Evolutionary conservation across 176 grass and related monocot species (phyloP).

Genomic region (Typha latifolia): DNA sequence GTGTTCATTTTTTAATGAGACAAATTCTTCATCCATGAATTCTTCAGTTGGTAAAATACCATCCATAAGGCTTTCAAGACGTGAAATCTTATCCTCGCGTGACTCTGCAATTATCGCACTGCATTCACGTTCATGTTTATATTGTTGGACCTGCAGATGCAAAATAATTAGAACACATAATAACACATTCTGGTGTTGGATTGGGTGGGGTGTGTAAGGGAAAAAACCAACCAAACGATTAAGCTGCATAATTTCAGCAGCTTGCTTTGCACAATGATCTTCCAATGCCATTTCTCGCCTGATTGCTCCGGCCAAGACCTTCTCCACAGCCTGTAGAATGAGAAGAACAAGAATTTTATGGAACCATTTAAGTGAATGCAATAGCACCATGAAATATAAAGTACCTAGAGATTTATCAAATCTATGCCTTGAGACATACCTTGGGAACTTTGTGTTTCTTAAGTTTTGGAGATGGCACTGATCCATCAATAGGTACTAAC

Average conservation of each 20-base stretch:
- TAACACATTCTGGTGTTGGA: background rate
- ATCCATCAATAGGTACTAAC: conserved; percentile 43
- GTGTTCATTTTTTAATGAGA: conserved; percentile 78
- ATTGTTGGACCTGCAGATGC: conserved; percentile 75
- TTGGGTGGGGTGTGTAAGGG: background rate
- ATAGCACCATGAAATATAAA: background rate
- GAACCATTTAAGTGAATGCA: background rate
- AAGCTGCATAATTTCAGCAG: conserved; percentile 73
- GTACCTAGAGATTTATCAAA: background rate
- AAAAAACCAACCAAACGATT: conserved; percentile 64
- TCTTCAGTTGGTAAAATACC: conserved; percentile 86
- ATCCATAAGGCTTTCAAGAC: conserved; percentile 97
- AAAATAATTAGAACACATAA: conserved; percentile 1
- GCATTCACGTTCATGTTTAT: conserved; percentile 93
- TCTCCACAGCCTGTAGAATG: conserved; percentile 68
- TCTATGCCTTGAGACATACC: conserved; percentile 36
- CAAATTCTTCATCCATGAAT: conserved; percentile 80
- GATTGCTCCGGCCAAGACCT: conserved; percentile 79
- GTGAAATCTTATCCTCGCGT: conserved; percentile 90
- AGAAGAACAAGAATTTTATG: background rate
- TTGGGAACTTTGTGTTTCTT: conserved; percentile 54
- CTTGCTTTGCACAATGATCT: conserved; percentile 71
- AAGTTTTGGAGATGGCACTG: conserved; percentile 31
- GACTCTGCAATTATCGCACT: conserved; percentile 89
- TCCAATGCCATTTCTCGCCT: conserved; percentile 93